phyloP scores from a whole-genome alignment of 208 protist species.

The Endotrypanum monterogeii region DNA sequence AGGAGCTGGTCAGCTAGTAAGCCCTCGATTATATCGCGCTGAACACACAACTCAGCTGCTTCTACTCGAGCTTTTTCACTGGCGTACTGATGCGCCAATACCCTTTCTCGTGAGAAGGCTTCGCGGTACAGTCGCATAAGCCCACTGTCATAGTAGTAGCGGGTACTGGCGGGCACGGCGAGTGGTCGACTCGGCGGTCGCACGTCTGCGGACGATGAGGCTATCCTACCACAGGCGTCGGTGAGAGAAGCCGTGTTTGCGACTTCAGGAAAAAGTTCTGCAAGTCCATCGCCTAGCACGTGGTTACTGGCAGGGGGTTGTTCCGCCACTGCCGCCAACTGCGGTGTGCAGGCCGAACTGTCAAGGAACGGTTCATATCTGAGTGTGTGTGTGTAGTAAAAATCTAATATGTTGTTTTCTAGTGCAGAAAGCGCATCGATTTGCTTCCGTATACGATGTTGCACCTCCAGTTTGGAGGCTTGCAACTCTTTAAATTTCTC shows the following conservation, averaged over 20 bases:
- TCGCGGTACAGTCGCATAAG: constrained; percentile 34
- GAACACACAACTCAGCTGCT: constrained; percentile 34
- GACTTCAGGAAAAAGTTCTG: constrained; percentile 19
- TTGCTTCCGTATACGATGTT: constrained; percentile 4
- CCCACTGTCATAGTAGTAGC: constrained; percentile 40
- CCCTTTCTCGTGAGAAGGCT: constrained; percentile 4
- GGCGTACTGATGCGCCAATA: constrained; percentile 12
- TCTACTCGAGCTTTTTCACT: constrained; percentile 12
- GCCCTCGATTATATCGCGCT: constrained; percentile 30
- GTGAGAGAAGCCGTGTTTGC: neutral
- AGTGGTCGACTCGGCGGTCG: neutral
- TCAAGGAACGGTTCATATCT: constrained; percentile 33
- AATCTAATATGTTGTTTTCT: constrained; percentile 53
- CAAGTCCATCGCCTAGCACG: neutral
- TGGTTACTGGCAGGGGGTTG: neutral
- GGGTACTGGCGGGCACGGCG: constrained; percentile 12
- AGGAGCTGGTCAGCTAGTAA: constrained; percentile 27
- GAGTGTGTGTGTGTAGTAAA: constrained; percentile 61
- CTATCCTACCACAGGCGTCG: neutral
- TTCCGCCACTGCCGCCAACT: neutral
- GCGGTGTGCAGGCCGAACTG: too few relatives aligned
- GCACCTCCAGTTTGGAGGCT: constrained; percentile 8
- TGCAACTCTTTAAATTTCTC: constrained; percentile 21
- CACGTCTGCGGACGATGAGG: neutral
- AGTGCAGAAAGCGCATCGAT: constrained; percentile 13